Base-by-base conservation (phyloP, 257 asterid species). In the Solanum tacnaense region DNA sequence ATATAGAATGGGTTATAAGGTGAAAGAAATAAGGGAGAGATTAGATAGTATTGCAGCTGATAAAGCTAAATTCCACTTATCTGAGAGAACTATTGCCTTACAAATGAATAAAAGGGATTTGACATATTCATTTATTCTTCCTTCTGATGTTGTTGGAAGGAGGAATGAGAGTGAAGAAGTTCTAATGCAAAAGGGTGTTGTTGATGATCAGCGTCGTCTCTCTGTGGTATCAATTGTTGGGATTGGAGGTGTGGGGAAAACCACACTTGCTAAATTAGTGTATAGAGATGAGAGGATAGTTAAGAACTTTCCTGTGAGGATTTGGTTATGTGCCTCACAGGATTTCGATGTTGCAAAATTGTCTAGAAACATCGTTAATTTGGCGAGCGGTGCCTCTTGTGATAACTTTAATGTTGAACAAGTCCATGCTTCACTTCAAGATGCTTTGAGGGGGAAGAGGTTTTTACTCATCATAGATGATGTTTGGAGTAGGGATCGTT, bases 391-490 rank as follows among this genome's bases (percentile, higher is more conserved):
- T 75, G 72, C 39, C 11, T 5, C 85, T 9, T 79, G 85, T 27
- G 67, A 79, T 46, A 79, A 3, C 16, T 44, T 46, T 27, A 79
- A 16, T 18, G 39, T 79, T 15, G 85, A 79, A 7, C 85, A 44
- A 79, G 85, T 44, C 25, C 67, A 44, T 0, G 5, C 18, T 27
- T 79, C 67, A 3, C 68, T 88, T 84, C 90, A 88, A 60, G 79
- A 27, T 34, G 76, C 82, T 58, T 27, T 88, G 67, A 41, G 29
- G 82, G 85, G 13, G 39, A 84, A 73, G 86, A 74, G 65, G 27
- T 84, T 88, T 65, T 75, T 88, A 20, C 41, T 88, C 20, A 87
- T 84, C 38, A 12, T 88, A 9, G 90, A 88, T 88, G 88, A 84
- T 74, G 85, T 88, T 58, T 88, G 90, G 90, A 5, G 83, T 39